Base-by-base conservation (phyloP, 768 basidiomycete species). In the Trichaptum fuscoviolaceum region DNA sequence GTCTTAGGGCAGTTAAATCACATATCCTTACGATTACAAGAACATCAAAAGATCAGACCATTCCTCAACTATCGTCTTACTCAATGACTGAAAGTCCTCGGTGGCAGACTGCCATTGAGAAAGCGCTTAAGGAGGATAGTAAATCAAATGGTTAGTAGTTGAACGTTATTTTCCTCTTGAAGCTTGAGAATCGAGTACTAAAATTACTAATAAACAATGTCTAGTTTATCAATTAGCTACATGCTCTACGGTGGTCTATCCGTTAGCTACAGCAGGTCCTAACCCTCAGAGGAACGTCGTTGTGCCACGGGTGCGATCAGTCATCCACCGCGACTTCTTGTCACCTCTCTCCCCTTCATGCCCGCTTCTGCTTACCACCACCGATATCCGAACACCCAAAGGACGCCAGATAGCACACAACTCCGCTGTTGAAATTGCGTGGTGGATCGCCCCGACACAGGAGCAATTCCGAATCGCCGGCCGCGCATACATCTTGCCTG, bases 401-500 rank as follows among this genome's bases (percentile, higher is more conserved):
- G 81, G 85, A 35, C 61, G 75, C 0, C 87, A 93, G 69, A 77
- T 93, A 61, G 77, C 77, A 25, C 71, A 78, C 42, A 80, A 79
- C 65, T 72, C 81, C 10, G 74, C 79, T 58, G 83, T 88, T 67
- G 89, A 94, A 73, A 69, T 89, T 58, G 84, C 81, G 12, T 94
- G 90, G 87, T 95, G 92, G 91, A 83, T 88, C 64, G 80, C 83
- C 34, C 82, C 83, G 24, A 82, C 85, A 0, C 75, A 82, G 64
- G 87, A 91, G 72, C 93, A 96, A 71, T 93, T 88, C 73, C 87
- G 94, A 61, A 77, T 96, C 71, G 67, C 78, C 0, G 92, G 88
- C 0, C 75, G 74, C 17, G 85, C 84, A 24, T 81, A 79, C 72
- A 69, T 92, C 67, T 78, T 92, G 24, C 85, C 90, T 0, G 27